phyloP scores from a whole-genome alignment of 148 eudicot species.

The Amaranthus hypochondriacus region DNA sequence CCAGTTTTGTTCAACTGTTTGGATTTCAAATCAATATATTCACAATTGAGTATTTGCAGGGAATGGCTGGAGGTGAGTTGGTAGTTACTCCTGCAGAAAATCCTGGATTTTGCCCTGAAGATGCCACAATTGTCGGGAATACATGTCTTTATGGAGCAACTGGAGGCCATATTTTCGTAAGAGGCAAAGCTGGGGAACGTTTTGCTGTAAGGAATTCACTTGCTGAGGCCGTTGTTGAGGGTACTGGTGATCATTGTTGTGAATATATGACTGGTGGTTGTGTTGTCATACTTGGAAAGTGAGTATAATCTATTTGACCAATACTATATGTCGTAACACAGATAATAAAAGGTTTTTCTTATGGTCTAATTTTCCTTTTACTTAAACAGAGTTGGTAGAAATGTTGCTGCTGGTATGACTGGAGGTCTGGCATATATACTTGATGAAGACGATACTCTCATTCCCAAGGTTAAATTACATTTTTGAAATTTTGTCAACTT shows the following conservation, averaged over 20 bases:
- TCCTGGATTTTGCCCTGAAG: slow-evolving; percentile 87
- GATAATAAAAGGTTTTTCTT: slow-evolving; percentile 4
- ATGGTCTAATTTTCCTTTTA: slow-evolving; percentile 10
- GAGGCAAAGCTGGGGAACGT: slow-evolving; percentile 99
- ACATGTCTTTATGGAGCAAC: slow-evolving; percentile 96
- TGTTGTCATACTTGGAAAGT: slow-evolving; percentile 93
- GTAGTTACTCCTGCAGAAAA: slow-evolving; percentile 81
- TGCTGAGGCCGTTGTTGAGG: slow-evolving; percentile 94
- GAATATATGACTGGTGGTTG: slow-evolving; percentile 99
- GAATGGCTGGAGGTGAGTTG: slow-evolving; percentile 99
- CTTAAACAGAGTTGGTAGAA: slow-evolving; percentile 78
- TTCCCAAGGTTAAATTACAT: slow-evolving; percentile 69
- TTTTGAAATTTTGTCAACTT: background rate
- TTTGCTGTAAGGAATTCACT: slow-evolving; percentile 98
- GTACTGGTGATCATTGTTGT: slow-evolving; percentile 92
- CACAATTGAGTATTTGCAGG: slow-evolving; percentile 34
- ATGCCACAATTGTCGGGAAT: slow-evolving; percentile 93
- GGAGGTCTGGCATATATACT: slow-evolving; percentile 95
- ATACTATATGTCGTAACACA: background rate
- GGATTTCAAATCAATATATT: background rate
- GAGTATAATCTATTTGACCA: slow-evolving; percentile 29
- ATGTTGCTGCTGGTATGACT: slow-evolving; percentile 99
- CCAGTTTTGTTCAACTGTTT: background rate
- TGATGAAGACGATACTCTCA: slow-evolving; percentile 89
- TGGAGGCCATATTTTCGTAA: slow-evolving; percentile 84